Evolutionary conservation across 768 basidiomycete species (phyloP), one percentile per base, ranked within the genome.

Genomic region (Termitomyces eurrhizus): DNA sequence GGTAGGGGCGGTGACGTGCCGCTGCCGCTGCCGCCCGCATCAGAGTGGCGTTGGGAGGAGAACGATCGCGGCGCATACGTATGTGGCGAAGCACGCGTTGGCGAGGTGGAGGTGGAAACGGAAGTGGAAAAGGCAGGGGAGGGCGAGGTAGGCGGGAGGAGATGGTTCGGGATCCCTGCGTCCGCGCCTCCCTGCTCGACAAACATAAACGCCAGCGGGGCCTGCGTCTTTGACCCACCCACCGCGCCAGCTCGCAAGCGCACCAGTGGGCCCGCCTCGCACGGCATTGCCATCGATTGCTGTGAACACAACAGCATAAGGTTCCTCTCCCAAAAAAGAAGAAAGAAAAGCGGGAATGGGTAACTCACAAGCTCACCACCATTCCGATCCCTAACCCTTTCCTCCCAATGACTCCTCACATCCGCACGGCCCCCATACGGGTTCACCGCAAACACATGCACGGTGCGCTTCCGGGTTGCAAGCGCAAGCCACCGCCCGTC

Each of bases 401-500:
- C 83, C 41, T 81, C 78, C 57, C 87, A 64, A 72, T 90, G 87
- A 52, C 88, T 87, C 37, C 70, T 70, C 36, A 82, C 72, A 73
- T 92, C 86, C 1, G 87, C 76, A 37, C 76, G 77, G 4, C 92
- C 89, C 1, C 90, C 92, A 60, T 87, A 87, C 4, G 90, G 90
- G 69, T 92, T 89, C 8, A 87, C 76, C 8, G 87, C 83, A 67
- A 92, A 93, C 0, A 93, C 73, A 72, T 93, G 90, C 24, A 87
- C 72, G 0, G 84, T 89, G 59, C 84, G 71, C 64, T 85, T 85
- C 67, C 76, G 67, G 42, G 87, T 91, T n/a, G 79, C 83, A 39
- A 92, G 71, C 3, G 84, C 90, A 18, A 85, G 70, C 88, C 89
- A 93, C 39, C 86, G 72, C 14, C 86, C 87, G 66, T 88, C 87